phyloP scores from a whole-genome alignment of 1,284 basidiomycete species.

The Coniferiporia weirii region DNA sequence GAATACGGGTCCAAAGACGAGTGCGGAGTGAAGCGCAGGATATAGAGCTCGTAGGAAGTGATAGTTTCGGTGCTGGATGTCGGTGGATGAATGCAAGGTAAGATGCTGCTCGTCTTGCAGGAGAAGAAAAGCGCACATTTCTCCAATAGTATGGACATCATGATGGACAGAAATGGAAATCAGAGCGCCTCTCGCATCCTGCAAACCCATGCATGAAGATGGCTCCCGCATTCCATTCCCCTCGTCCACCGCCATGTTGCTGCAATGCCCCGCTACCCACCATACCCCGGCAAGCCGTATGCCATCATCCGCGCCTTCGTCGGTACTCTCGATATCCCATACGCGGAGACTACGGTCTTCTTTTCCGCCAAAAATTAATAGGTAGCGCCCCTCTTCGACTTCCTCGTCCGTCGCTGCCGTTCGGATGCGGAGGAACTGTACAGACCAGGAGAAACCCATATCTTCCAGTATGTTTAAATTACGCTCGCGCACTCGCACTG shows the following conservation, averaged over 20 bases:
- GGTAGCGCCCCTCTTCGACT: slow-evolving; percentile 10
- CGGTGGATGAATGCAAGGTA: too few relatives aligned
- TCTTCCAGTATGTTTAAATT: background rate
- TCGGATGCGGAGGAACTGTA: slow-evolving; percentile 35
- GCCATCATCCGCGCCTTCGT: background rate
- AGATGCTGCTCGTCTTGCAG: too few relatives aligned
- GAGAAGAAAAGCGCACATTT: too few relatives aligned
- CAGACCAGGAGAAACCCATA: too few relatives aligned
- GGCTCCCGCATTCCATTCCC: background rate
- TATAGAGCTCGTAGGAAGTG: background rate
- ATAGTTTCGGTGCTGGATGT: too few relatives aligned
- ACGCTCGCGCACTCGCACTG: background rate
- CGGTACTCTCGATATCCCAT: too few relatives aligned
- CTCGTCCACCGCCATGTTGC: slow-evolving; percentile 11
- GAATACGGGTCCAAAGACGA: too few relatives aligned
- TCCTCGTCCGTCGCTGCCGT: slow-evolving; percentile 19
- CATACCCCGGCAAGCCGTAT: slow-evolving; percentile 8
- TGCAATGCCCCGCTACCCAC: slow-evolving; percentile 2
- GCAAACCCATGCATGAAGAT: background rate
- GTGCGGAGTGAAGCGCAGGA: background rate
- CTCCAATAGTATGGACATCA: slow-evolving; percentile 9
- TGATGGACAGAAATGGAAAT: too few relatives aligned
- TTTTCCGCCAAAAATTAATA: too few relatives aligned
- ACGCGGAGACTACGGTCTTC: too few relatives aligned
- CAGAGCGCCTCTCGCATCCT: background rate